phyloP scores from a whole-genome alignment of 371 early-diverging fungal species.

The Rhizomucor pusillus region DNA sequence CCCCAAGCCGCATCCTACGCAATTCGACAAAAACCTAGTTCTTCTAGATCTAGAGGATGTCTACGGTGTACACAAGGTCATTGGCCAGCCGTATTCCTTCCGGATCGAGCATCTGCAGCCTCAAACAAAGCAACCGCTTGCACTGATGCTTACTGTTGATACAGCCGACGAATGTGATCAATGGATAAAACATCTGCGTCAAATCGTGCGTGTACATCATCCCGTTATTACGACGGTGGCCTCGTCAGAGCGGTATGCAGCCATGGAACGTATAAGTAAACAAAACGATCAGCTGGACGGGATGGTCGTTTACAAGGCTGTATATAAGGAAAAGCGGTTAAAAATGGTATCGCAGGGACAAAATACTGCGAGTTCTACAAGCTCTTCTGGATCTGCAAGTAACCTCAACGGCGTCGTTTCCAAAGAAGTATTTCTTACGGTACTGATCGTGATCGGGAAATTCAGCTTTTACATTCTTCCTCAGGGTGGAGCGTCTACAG shows the following conservation, averaged over 20 bases:
- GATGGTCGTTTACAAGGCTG: slow-evolving; percentile 32
- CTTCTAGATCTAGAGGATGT: slow-evolving; percentile 21
- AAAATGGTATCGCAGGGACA: neutral
- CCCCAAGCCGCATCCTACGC: neutral
- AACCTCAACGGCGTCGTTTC: slow-evolving; percentile 4
- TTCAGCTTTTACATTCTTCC: slow-evolving; percentile 41
- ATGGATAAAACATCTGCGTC: slow-evolving; percentile 30
- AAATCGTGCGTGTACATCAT: slow-evolving; percentile 18
- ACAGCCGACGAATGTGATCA: slow-evolving; percentile 16
- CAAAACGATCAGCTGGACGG: slow-evolving; percentile 32
- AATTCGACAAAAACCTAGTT: slow-evolving; percentile 18
- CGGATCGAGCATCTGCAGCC: slow-evolving; percentile 37
- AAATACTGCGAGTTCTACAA: too few relatives aligned
- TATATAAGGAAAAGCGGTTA: slow-evolving; percentile 29
- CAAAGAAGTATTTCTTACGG: slow-evolving; percentile 28
- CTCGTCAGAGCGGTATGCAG: slow-evolving; percentile 19
- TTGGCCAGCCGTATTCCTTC: slow-evolving; percentile 9
- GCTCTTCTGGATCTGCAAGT: slow-evolving; percentile 5
- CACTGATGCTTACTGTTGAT: slow-evolving; percentile 17
- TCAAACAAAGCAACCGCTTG: slow-evolving; percentile 17
- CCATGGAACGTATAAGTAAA: slow-evolving; percentile 27
- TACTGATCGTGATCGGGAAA: slow-evolving; percentile 40
- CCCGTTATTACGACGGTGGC: slow-evolving; percentile 14
- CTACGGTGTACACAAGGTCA: slow-evolving; percentile 29
- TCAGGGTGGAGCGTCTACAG: slow-evolving; percentile 3